Conservation (phyloP, 2,329 filamentous ascomycete species). For the Fusarium hainanense region DNA sequence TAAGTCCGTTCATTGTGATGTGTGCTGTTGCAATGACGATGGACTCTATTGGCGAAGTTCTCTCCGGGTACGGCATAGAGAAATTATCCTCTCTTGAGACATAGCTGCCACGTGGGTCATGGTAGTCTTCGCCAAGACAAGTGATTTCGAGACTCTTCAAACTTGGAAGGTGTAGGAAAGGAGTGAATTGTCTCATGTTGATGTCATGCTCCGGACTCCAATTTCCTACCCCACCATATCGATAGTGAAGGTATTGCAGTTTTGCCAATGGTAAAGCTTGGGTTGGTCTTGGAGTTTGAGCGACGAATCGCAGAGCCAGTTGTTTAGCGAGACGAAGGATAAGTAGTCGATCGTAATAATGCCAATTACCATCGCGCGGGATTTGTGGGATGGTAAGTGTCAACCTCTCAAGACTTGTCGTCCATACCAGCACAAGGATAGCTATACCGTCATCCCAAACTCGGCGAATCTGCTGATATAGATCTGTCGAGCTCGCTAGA, state of each 20-base stretch:
- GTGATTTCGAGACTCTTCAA: neutral
- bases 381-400: rapidly evolving
- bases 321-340: neutral
- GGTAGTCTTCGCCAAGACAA: neutral
- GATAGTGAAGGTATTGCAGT: neutral
- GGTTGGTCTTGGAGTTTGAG: rapidly evolving
- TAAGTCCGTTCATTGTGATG: neutral
- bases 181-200: neutral
- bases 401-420: neutral
- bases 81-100: neutral
- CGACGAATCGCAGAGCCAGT: neutral
- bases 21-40: neutral
- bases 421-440: neutral
- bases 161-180: neutral
- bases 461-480: neutral
- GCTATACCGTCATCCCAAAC: neutral
- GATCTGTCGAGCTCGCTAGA: neutral
- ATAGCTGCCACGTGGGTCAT: too few relatives aligned
- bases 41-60: neutral
- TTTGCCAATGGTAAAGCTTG: neutral
- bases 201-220: neutral
- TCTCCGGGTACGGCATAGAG: neutral
- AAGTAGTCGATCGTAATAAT: neutral
- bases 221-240: neutral
- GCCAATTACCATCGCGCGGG: neutral